These are phyloP conservation scores for Penicillium digitatum DNA, from an alignment of 2,329 filamentous ascomycete genomes.

Conservation along the genomic window DNA sequence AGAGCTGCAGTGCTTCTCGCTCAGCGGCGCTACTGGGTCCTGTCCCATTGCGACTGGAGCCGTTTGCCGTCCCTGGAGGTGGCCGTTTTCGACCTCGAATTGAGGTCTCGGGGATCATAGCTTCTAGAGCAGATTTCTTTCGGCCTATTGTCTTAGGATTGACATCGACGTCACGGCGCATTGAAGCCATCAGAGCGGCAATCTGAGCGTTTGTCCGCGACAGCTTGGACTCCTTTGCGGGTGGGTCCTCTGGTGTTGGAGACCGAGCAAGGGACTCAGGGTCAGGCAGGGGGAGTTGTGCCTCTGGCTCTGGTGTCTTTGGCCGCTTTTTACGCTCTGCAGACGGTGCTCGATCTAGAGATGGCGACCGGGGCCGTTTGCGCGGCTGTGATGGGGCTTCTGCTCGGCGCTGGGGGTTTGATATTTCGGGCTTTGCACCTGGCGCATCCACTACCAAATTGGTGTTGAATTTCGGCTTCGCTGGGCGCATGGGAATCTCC, in stretches of 20 bases:
- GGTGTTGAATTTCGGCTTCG: slow-evolving; percentile 50
- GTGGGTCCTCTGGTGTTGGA: slow-evolving; percentile 28
- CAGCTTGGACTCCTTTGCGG: slow-evolving; percentile 34
- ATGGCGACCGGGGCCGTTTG: slow-evolving; percentile 36
- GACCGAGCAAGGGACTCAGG: slow-evolving; percentile 42
- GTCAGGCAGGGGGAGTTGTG: slow-evolving; percentile 45
- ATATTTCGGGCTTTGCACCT: slow-evolving; percentile 12
- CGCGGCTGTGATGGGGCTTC: slow-evolving; percentile 16
- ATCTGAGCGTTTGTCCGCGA: slow-evolving; percentile 47
- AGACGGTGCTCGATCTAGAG: slow-evolving; percentile 25
- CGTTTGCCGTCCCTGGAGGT: slow-evolving; percentile 32
- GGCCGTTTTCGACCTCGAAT: slow-evolving; percentile 46
- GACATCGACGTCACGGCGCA: slow-evolving; percentile 42
- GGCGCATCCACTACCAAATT: slow-evolving; percentile 39
- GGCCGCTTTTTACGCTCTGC: slow-evolving; percentile 31
- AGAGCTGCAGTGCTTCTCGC: slow-evolving; percentile 62
- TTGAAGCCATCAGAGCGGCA: slow-evolving; percentile 45
- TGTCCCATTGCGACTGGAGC: slow-evolving; percentile 44
- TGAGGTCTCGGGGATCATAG: slow-evolving; percentile 47
- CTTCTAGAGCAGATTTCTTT: slow-evolving; percentile 47
- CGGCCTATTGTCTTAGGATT: slow-evolving; percentile 31
- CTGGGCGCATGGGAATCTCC: slow-evolving; percentile 35
- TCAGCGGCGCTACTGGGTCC: slow-evolving; percentile 55
- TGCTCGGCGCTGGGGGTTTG: slow-evolving; percentile 11
- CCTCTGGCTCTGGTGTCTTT: slow-evolving; percentile 41